Evolutionary conservation across 2,329 filamentous ascomycete species (phyloP), one percentile per base, ranked within the genome.

Genomic region (Chrysosporium queenslandicum): DNA sequence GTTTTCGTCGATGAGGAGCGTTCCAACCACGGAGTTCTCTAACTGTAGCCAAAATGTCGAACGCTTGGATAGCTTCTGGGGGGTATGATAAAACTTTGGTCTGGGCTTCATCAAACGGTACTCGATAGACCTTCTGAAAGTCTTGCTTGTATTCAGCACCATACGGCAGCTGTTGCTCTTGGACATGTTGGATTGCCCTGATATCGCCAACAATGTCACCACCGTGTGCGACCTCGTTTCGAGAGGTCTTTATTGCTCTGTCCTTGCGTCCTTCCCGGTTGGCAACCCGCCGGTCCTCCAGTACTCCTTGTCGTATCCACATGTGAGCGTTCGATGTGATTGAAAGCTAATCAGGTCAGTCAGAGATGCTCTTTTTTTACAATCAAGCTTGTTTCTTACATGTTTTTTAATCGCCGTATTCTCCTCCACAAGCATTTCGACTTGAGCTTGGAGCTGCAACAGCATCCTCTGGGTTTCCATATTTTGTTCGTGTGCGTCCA

Each of bases 121-220:
- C 41, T 25, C 20, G 34, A 46, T 54, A 54, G 12, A 25, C 41
- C 40, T 51, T 9, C 11, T 30, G 18, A 51, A 54, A 54, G 32
- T 47, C 52, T 41, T 51, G 29, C 32, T 50, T 54, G 36, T 54
- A 54, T 18, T 54, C 47, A 37, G 46, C 20, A 34, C 46, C 47
- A 46, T 40, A 25, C n/a, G 20, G 46, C n/a, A 23, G n/a, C n/a
- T 39, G 3, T 20, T 41, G 30, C 30, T 37, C 30, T 34, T 51
- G 16, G 4, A 21, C 29, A 34, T 40, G 41, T 34, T 46, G 39
- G 21, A 54, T 54, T 36, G 52, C 25, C 11, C 23, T 47, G 32
- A 51, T 54, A 54, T 54, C 52, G 21, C 52, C 46, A 45, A 51
- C n/a, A 34, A 54, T 54, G 45, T 51, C 21, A 40, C 52, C 52